Evolutionary conservation across 805 yeast genomes (phyloP), one percentile per base, ranked within the genome.

Genomic region (Teunomyces lycoperdinae): DNA sequence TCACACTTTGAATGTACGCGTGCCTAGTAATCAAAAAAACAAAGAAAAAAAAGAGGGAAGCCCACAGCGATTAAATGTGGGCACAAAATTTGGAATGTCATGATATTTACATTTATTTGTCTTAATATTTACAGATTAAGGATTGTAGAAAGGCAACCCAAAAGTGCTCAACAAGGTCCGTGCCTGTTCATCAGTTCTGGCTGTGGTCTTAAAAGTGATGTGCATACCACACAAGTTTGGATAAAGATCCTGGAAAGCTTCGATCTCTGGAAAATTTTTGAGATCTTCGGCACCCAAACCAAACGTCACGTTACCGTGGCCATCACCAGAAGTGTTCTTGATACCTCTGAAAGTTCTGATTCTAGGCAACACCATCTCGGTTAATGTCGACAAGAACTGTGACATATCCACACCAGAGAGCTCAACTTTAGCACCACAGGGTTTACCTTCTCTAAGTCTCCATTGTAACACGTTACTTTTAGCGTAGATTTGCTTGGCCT

Each of bases 341-440:
- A 94, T 74, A 43, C 97, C 97, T 54, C 74, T 73, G 68, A 87
- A 94, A 43, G 89, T 89, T 78, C 96, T 85, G 48, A 91, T 82
- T 67, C 96, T 81, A 42, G 99, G 99, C 58, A 94, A 77, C 14
- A 94, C 98, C 53, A 95, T 72, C 70, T 94, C 99, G 1, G 96
- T 83, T 57, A 94, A 71, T 1, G 98, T 92, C 5, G 87, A 67
- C 49, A 94, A 61, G 60, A 95, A 94, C 71, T 90, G 97, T 47
- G 83, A 71, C 83, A 91, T 87, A 46, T 87, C 86, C 55, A 84
- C 78, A 41, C 97, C 99, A 29, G 74, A 74, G 47, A 95, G 71
- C 49, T 78, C 80, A 10, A 85, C 84, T 61, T 87, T 87, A 46
- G 95, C 96, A 46, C 99, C 99, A 81, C 95, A 87, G 44, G 85